Evolutionary conservation across 257 asterid genomes (phyloP), one percentile per base, ranked within the genome.

Genomic region (Nicotiana otophora): DNA sequence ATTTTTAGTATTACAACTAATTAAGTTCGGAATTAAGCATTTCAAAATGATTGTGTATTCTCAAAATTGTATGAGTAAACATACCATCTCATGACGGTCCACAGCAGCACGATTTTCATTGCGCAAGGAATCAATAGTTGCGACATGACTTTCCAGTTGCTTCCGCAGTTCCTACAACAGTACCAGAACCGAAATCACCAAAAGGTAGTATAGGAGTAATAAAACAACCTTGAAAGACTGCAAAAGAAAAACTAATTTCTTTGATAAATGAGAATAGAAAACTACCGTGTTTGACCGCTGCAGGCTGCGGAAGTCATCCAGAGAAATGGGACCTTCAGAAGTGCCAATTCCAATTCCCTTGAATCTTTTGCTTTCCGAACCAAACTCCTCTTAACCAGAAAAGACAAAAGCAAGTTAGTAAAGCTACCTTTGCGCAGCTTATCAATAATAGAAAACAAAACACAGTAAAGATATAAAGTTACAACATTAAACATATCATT

Each of bases 331-430:
- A 84, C 98, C 98, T 87, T 91, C 95, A 79, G 93, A 87, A 85
- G 97, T 87, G 81, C 98, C 98, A 81, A 96, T 91, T 66, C 99
- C 99, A 80, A 96, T 94, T 84, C 99, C 99, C 89, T 96, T 94
- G 70, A 87, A 83, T 85, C 95, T 91, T 87, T 96, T 96, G 95
- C 61, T 94, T 87, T 91, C 97, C 60, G 89, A 82, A 84, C 87
- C 88, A 70, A 85, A 84, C 70, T 89, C 98, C 88, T 93, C 99
- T 96, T 80, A 85, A 26, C 17, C 84, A 82, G 80, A 61, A 86
- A 64, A 81, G 63, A 84, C 65, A 74, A 46, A 75, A 84, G 51
- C 81, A 62, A 66, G 57, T 81, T 31, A 63, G 63, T 72, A 62
- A 15, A 82, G 39, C 83, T 30, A 28, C 26, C 14, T 81, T 46